Percentiles rank a stretch among this genome's conserved stretches.
Conservation (phyloP, 2,329 filamentous ascomycete species). For the Colletotrichum gigasporum region DNA sequence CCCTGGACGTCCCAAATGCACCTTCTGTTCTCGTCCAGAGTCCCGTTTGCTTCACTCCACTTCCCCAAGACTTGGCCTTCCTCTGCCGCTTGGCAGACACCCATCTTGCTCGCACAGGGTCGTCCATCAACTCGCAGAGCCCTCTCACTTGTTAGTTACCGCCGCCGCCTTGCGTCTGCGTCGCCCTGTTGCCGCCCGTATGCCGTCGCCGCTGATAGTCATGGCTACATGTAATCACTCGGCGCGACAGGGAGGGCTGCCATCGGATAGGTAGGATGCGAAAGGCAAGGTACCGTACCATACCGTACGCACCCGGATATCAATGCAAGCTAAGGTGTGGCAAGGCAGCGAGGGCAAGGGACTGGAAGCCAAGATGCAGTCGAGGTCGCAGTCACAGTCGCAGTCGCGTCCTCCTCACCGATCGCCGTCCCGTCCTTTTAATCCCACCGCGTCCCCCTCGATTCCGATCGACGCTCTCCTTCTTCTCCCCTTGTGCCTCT, state of each 20-base stretch:
- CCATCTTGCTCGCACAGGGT: slow-evolving; percentile 2
- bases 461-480: neutral
- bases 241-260: slow-evolving; percentile 6
- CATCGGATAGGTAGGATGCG: neutral
- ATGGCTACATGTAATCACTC: slow-evolving; percentile 11
- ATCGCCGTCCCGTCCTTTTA: slow-evolving; percentile 4
- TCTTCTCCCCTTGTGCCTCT: slow-evolving; percentile 9
- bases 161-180: neutral
- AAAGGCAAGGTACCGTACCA: neutral
- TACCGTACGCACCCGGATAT: neutral
- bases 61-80: slow-evolving; percentile 28
- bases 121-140: neutral
- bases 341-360: neutral
- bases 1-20: slow-evolving; percentile 8
- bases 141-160: slow-evolving; percentile 12
- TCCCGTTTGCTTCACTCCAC: slow-evolving; percentile 29
- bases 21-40: slow-evolving; percentile 30
- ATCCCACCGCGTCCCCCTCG: slow-evolving; percentile 12
- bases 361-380: neutral
- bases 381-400: neutral
- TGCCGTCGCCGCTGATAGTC: slow-evolving; percentile 24
- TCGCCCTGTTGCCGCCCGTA: neutral
- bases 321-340: slow-evolving; percentile 6
- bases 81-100: slow-evolving; percentile 22
- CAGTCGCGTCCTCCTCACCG: slow-evolving; percentile 2